These are phyloP conservation scores for Ceratobasidium papillatum DNA, from an alignment of 1,284 basidiomycete genomes.

Conservation along the genomic window DNA sequence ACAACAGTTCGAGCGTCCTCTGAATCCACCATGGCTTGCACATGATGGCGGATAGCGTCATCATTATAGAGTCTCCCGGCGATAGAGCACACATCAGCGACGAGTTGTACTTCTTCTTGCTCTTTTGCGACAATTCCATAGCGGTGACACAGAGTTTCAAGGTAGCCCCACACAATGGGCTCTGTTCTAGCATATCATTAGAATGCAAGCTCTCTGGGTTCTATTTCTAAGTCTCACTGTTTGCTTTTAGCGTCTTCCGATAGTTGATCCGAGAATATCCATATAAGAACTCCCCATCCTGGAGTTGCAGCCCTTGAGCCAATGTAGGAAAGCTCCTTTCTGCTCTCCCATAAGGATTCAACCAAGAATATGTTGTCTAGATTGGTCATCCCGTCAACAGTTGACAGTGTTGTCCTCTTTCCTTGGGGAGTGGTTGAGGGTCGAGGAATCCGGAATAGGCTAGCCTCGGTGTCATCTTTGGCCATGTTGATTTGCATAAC, in stretches of 20 bases:
- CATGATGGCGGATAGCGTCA: too few relatives aligned
- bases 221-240: not conserved
- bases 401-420: not conserved
- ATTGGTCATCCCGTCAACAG: conserved; percentile 5
- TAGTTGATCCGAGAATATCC: not conserved
- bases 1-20: not conserved
- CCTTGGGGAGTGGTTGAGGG: not conserved
- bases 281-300: not conserved
- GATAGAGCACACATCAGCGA: not conserved
- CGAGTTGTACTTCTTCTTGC: not conserved
- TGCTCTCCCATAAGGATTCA: not conserved
- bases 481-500: too few relatives aligned
- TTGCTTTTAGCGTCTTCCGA: not conserved
- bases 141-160: conserved; percentile 2
- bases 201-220: not conserved
- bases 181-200: not conserved
- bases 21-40: not conserved
- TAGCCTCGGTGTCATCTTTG: not conserved
- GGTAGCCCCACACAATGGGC: not conserved
- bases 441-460: not conserved
- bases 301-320: not conserved
- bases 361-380: not conserved
- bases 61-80: not conserved
- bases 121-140: not conserved
- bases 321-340: conserved; percentile 14